phyloP scores from a whole-genome alignment of 1,284 basidiomycete species.

The Puccinia novopanici region DNA sequence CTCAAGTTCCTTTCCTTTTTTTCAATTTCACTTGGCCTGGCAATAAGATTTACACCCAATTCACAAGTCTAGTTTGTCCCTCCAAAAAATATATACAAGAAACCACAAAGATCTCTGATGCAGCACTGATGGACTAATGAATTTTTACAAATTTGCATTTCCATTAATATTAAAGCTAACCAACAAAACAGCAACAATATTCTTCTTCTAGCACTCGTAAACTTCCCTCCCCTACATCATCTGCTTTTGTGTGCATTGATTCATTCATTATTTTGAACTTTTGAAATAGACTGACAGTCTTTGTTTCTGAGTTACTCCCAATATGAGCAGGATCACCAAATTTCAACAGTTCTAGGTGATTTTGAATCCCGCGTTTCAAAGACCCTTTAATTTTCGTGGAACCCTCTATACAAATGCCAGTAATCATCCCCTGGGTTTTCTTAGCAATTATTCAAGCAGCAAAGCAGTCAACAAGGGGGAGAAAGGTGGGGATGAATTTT shows the following conservation, averaged over 20 bases:
- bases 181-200: conserved; percentile 56
- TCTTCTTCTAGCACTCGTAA: not conserved
- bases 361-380: too few species aligned
- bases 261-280: conserved; percentile 95
- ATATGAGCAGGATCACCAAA: too few species aligned
- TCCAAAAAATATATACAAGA: not conserved
- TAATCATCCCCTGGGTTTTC: too few species aligned
- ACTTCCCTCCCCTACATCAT: not conserved
- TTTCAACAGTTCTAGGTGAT: too few species aligned
- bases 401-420: too few species aligned
- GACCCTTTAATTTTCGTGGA: too few species aligned
- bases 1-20: too few species aligned
- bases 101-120: too few species aligned
- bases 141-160: conserved; percentile 68
- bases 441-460: too few species aligned
- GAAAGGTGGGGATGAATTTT: too few species aligned
- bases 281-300: conserved; percentile 91
- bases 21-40: too few species aligned
- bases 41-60: conserved; percentile 96
- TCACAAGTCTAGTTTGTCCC: conserved; percentile 64
- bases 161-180: conserved; percentile 71
- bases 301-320: conserved; percentile 94
- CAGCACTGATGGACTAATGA: conserved; percentile 24
- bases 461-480: too few species aligned
- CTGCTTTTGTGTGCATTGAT: conserved; percentile 53